Conservation (phyloP, 2,329 filamentous ascomycete species). For the Colletotrichum limetticola region DNA sequence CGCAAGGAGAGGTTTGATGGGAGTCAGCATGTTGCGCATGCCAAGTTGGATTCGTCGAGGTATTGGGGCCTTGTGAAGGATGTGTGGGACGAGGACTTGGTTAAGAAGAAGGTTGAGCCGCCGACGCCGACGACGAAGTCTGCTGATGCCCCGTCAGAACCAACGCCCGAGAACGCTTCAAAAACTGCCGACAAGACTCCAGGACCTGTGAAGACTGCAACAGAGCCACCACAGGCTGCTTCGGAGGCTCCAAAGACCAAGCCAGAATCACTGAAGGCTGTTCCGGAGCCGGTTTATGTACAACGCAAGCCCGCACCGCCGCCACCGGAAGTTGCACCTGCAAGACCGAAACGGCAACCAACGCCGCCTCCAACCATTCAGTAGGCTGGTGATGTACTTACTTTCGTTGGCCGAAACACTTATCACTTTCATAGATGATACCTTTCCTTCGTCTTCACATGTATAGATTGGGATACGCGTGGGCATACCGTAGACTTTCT, state of each 20-base stretch:
- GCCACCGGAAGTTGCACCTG: not conserved
- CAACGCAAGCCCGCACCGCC: not conserved
- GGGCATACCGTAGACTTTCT: not conserved
- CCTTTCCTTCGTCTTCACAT: not conserved
- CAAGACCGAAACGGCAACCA: slow-evolving; percentile 17
- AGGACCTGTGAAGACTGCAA: not conserved
- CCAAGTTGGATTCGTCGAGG: slow-evolving; percentile 54
- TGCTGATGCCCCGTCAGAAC: not conserved
- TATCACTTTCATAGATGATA: not conserved
- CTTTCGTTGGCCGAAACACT: not conserved
- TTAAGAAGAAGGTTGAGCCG: not conserved
- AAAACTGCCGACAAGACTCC: not conserved
- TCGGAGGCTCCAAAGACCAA: not conserved
- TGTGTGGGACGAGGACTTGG: slow-evolving; percentile 53
- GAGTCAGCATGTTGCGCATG: slow-evolving; percentile 63
- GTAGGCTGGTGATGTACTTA: not conserved
- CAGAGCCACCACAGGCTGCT: not conserved
- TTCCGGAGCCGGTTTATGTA: not conserved
- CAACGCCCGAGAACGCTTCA: not conserved
- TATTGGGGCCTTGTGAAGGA: slow-evolving; percentile 62
- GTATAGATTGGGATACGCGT: not conserved
- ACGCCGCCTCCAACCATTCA: slow-evolving; percentile 28
- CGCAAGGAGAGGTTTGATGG: slow-evolving; percentile 57
- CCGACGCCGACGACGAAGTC: not conserved
- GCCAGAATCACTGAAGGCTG: not conserved